phyloP scores from a whole-genome alignment of 2,329 filamentous ascomycete species.

The Macrophomina tecta region DNA sequence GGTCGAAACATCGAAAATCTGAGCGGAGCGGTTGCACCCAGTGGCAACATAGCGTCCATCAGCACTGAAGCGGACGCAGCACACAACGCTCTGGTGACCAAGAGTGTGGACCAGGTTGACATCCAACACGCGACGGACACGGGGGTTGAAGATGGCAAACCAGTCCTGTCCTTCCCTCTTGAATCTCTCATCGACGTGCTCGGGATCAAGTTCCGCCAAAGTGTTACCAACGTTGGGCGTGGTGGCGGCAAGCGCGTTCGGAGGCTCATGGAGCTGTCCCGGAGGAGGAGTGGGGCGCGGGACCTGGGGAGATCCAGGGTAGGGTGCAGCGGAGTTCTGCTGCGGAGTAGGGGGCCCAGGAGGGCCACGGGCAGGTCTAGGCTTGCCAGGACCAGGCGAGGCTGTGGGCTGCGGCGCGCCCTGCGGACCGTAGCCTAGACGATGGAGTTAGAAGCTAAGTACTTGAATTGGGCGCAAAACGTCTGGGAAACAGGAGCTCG shows the following conservation, averaged over 20 bases:
- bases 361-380: constrained; percentile 66
- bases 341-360: constrained; percentile 85
- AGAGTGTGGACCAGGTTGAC: constrained; percentile 94
- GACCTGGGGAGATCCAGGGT: constrained; percentile 87
- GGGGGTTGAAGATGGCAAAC: constrained; percentile 97
- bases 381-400: constrained; percentile 78
- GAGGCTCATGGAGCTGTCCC: constrained; percentile 45
- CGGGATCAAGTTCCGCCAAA: constrained; percentile 84
- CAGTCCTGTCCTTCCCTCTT: constrained; percentile 92
- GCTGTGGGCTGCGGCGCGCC: constrained; percentile 78
- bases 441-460: not conserved
- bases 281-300: constrained; percentile 78
- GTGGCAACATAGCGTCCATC: constrained; percentile 97
- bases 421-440: constrained; percentile 76
- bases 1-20: constrained; percentile 92
- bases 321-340: constrained; percentile 85
- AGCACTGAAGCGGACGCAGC: constrained; percentile 94
- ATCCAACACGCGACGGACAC: constrained; percentile 85
- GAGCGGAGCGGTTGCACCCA: constrained; percentile 97
- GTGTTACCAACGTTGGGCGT: constrained; percentile 66
- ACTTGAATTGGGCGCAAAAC: constrained; percentile 34
- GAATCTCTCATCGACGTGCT: constrained; percentile 80
- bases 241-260: constrained; percentile 37
- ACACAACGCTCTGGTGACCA: constrained; percentile 93
- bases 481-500: constrained; percentile 17